phyloP scores from a whole-genome alignment of 176 grass and related monocot species.

The Pontederia crassipes region DNA sequence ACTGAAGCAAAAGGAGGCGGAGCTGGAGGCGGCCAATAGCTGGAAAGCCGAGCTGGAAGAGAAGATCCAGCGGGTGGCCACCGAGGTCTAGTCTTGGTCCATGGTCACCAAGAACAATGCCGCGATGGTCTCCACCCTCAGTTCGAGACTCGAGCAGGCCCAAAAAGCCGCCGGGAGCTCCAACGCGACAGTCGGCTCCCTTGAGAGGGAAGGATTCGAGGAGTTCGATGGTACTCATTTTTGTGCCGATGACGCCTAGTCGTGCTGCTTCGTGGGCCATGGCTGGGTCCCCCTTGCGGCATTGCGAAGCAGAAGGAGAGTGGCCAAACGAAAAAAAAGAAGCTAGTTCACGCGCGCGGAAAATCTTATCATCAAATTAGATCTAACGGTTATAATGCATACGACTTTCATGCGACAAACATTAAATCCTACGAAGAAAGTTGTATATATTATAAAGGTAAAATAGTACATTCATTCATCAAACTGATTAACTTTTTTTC shows the following conservation, averaged over 20 bases:
- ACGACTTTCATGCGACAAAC: no score
- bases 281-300: no score
- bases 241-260: conserved; percentile 12
- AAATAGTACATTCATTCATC: no score
- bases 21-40: conserved; percentile 13
- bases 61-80: conserved; percentile 19
- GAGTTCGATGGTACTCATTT: neutral
- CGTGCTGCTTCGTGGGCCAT: neutral
- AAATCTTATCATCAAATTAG: no score
- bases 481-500: no score
- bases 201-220: neutral
- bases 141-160: conserved; percentile 32
- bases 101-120: conserved; percentile 33
- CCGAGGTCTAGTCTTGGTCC: conserved; percentile 41
- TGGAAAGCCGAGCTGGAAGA: conserved; percentile 30
- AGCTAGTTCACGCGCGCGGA: no score
- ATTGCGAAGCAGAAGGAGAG: no score
- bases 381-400: no score
- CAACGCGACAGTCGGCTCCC: neutral
- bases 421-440: no score
- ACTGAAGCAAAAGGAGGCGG: conserved; percentile 29
- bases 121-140: conserved; percentile 23
- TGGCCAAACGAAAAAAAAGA: no score
- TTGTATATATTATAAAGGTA: no score
- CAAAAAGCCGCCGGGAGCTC: conserved; percentile 8